phyloP scores from a whole-genome alignment of 768 basidiomycete species.

The Psilocybe tampanensis region DNA sequence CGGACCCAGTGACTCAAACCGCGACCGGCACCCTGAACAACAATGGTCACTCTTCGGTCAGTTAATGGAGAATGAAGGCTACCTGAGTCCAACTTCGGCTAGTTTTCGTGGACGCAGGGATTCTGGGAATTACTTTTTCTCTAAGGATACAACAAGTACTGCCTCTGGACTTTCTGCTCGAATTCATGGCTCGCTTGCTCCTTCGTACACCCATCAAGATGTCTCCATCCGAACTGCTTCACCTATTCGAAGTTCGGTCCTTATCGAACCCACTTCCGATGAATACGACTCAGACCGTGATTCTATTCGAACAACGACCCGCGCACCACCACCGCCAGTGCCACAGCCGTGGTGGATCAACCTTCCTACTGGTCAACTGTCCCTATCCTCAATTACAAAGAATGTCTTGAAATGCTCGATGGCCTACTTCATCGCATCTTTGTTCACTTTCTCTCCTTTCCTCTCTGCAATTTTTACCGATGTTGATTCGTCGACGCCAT shows the following conservation, averaged over 20 bases:
- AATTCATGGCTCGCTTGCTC: neutral
- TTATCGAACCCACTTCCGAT: neutral
- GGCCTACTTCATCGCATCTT: constrained; percentile 85
- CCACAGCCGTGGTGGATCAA: constrained; percentile 5
- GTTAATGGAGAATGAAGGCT: constrained; percentile 69
- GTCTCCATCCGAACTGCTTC: constrained; percentile 3
- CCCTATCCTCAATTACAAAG: constrained; percentile 48
- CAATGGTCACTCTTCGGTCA: constrained; percentile 74
- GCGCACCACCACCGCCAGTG: neutral
- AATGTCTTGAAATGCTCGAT: constrained; percentile 91
- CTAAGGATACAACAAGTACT: constrained; percentile 6
- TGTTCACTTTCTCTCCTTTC: constrained; percentile 88
- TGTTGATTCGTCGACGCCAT: constrained; percentile 54
- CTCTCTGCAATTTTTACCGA: constrained; percentile 73
- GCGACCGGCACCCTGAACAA: constrained; percentile 25
- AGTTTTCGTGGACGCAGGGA: constrained; percentile 8
- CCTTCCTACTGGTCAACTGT: constrained; percentile 34
- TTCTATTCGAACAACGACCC: constrained; percentile 7
- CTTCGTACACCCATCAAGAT: neutral
- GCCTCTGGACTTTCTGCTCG: constrained; percentile 8
- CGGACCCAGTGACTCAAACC: constrained; percentile 6
- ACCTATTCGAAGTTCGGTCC: neutral
- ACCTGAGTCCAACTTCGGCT: constrained; percentile 21
- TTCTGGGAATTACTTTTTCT: constrained; percentile 10
- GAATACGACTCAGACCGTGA: constrained; percentile 21